These are phyloP conservation scores for Pseudogymnoascus sp. DNA, from an alignment of 2,329 filamentous ascomycete species.

Conservation along the genomic window DNA sequence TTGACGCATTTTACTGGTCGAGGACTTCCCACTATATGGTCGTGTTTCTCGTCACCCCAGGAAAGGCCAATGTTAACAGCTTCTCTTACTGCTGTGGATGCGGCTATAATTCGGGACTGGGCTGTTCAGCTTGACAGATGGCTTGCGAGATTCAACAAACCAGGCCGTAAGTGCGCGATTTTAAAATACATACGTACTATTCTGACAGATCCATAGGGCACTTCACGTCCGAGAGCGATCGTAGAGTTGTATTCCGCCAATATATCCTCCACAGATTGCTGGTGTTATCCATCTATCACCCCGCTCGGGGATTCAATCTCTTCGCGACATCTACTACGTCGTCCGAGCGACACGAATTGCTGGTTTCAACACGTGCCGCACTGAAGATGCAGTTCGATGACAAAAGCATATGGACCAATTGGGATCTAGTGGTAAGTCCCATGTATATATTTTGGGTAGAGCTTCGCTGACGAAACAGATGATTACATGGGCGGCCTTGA, in stretches of 20 bases:
- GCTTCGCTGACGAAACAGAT: constrained; percentile 21
- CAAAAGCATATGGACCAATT: constrained; percentile 38
- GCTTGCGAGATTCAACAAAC: constrained; percentile 34
- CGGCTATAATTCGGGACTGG: constrained; percentile 38
- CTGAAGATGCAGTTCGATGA: constrained; percentile 36
- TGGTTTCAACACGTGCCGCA: constrained; percentile 36
- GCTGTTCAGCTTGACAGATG: constrained; percentile 37
- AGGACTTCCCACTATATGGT: constrained; percentile 39
- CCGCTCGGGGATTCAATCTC: constrained; percentile 35
- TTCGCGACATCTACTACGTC: constrained; percentile 34
- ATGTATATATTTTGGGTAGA: not conserved
- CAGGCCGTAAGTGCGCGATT: constrained; percentile 3
- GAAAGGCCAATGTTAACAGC: constrained; percentile 20
- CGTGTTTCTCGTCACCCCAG: constrained; percentile 30
- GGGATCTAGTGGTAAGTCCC: constrained; percentile 32
- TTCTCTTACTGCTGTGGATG: constrained; percentile 34
- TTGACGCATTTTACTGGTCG: constrained; percentile 37
- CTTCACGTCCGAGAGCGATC: constrained; percentile 30
- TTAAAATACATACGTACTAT: not conserved
- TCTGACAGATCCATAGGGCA: constrained; percentile 14
- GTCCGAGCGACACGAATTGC: constrained; percentile 35
- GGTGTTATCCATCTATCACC: constrained; percentile 39
- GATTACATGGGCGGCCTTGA: constrained; percentile 39
- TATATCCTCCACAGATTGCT: constrained; percentile 37
- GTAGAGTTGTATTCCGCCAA: constrained; percentile 34